These are phyloP conservation scores for Hypoxylon sp. DNA, from an alignment of 2,329 filamentous ascomycete species.

Conservation along the genomic window DNA sequence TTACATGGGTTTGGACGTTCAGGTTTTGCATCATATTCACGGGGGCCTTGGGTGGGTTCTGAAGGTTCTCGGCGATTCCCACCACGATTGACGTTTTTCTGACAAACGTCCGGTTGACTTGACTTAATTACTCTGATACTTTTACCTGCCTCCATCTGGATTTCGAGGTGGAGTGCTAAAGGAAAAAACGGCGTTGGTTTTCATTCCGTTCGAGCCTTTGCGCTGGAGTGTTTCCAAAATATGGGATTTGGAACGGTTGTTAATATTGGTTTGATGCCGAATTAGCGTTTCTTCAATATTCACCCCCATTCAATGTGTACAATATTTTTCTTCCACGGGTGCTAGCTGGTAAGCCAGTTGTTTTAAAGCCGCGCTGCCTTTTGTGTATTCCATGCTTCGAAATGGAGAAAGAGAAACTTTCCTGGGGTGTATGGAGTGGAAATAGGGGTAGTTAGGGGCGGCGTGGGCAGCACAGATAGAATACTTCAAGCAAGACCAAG, in stretches of 20 bases:
- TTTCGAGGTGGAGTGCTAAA: slow-evolving; percentile 20
- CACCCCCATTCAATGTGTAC: slow-evolving; percentile 32
- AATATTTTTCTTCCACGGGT: slow-evolving; percentile 24
- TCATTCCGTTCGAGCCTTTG: slow-evolving; percentile 21
- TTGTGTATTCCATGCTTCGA: slow-evolving; percentile 17
- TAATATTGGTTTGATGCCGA: slow-evolving; percentile 24
- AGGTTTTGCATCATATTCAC: slow-evolving; percentile 43
- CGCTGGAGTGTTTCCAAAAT: slow-evolving; percentile 1
- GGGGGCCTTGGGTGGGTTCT: slow-evolving; percentile 28
- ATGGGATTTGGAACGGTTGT: slow-evolving; percentile 11
- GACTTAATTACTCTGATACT: slow-evolving; percentile 25
- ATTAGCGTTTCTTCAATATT: slow-evolving; percentile 24
- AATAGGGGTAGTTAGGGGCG: slow-evolving; percentile 17
- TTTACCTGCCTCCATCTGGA: slow-evolving; percentile 11
- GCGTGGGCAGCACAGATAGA: slow-evolving; percentile 11
- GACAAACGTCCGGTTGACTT: slow-evolving; percentile 27
- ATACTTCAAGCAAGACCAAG: no score
- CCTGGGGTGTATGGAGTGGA: slow-evolving; percentile 41
- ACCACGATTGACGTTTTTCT: slow-evolving; percentile 29
- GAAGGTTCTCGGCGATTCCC: slow-evolving; percentile 38
- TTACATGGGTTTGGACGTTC: slow-evolving; percentile 39
- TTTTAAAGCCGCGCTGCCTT: slow-evolving; percentile 11
- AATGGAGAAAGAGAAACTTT: slow-evolving; percentile 25
- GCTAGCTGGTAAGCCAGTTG: no score
- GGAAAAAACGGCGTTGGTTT: slow-evolving; percentile 38